phyloP scores from a whole-genome alignment of 371 early-diverging fungal species.

The Umbelopsis sp. region DNA sequence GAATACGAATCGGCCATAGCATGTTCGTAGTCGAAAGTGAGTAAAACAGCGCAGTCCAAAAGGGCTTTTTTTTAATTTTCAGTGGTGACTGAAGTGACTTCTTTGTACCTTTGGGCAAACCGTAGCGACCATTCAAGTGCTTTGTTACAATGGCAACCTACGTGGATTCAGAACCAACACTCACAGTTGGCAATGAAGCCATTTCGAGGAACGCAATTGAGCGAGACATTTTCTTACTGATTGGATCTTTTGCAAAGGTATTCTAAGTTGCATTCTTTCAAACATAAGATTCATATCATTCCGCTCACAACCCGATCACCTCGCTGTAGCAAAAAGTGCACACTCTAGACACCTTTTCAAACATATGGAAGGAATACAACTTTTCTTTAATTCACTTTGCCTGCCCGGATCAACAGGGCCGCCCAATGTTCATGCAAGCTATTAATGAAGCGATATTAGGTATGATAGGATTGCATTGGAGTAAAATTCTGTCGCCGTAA shows the following conservation, averaged over 20 bases:
- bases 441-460: conserved; percentile 25
- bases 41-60: not conserved
- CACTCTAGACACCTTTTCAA: conserved; percentile 18
- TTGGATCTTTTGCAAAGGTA: conserved; percentile 5
- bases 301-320: no score
- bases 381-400: conserved; percentile 30
- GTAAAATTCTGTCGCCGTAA: not conserved
- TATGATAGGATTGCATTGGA: not conserved
- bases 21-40: not conserved
- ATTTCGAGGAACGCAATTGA: conserved; percentile 9
- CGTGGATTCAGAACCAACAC: conserved; percentile 1
- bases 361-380: conserved; percentile 23
- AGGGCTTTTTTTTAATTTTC: not conserved
- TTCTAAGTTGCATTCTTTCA: not conserved
- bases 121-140: not conserved
- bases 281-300: not conserved
- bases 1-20: not conserved
- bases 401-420: conserved; percentile 28
- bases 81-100: not conserved
- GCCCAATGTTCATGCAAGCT: conserved; percentile 24
- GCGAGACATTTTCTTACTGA: not conserved
- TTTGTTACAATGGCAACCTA: not conserved
- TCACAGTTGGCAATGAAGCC: conserved; percentile 10
- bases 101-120: not conserved
- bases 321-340: not conserved